phyloP scores from a whole-genome alignment of 2,329 filamentous ascomycete genomes.

The Dactylonectria estremocensis region DNA sequence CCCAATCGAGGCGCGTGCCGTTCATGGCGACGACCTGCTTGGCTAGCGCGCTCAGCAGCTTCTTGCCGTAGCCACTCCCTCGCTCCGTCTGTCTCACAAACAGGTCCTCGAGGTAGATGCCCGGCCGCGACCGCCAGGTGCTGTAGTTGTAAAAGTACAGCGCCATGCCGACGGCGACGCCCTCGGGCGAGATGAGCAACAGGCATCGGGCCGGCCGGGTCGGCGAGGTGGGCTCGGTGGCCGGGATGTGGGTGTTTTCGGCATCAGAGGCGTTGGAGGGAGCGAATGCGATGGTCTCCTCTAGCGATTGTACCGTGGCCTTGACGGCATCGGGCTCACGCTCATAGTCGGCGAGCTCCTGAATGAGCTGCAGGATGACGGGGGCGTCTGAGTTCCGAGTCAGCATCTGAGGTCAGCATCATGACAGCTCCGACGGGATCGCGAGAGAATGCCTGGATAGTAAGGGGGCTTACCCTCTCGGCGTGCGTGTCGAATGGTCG shows the following conservation, averaged over 20 bases:
- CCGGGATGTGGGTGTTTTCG: slow-evolving; percentile 53
- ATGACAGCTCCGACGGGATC: slow-evolving; percentile 17
- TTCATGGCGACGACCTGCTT: slow-evolving; percentile 81
- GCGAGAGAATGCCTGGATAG: not conserved
- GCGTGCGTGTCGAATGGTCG: slow-evolving; percentile 47
- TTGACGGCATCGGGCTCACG: slow-evolving; percentile 81
- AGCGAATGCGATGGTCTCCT: slow-evolving; percentile 84
- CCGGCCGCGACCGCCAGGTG: slow-evolving; percentile 90
- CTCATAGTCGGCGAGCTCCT: slow-evolving; percentile 91
- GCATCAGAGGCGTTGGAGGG: slow-evolving; percentile 63
- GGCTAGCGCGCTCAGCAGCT: slow-evolving; percentile 82
- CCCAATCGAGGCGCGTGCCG: slow-evolving; percentile 89
- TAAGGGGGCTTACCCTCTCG: slow-evolving; percentile 40
- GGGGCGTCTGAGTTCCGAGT: slow-evolving; percentile 75
- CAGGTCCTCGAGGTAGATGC: slow-evolving; percentile 95
- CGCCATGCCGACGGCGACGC: slow-evolving; percentile 79
- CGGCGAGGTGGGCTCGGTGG: slow-evolving; percentile 69
- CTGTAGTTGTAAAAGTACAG: slow-evolving; percentile 97
- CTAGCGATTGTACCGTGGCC: slow-evolving; percentile 82
- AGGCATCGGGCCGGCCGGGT: slow-evolving; percentile 82
- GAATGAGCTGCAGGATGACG: slow-evolving; percentile 85
- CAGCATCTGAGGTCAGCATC: slow-evolving; percentile 19
- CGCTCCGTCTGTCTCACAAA: slow-evolving; percentile 82
- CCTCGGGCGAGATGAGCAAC: slow-evolving; percentile 69
- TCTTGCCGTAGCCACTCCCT: slow-evolving; percentile 84